phyloP scores from a whole-genome alignment of 306 rosid genomes.

The Prunus dulcis region DNA sequence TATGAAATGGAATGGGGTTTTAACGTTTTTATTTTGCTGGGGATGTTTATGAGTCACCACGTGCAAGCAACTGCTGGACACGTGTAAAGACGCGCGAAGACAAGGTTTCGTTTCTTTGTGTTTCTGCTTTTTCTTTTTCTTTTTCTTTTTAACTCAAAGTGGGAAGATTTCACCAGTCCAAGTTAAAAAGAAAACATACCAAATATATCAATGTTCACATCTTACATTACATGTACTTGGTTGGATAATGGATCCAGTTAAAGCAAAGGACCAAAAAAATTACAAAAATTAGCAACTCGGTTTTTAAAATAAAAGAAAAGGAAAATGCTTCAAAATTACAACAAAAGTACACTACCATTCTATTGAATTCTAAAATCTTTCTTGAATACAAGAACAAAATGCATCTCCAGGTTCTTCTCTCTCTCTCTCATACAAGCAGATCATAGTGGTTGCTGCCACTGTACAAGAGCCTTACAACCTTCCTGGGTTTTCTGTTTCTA shows the following conservation, averaged over 20 bases:
- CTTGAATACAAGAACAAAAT: constrained; percentile 4
- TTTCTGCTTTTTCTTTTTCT: not conserved
- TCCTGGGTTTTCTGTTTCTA: constrained; percentile 41
- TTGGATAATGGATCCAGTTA: not conserved
- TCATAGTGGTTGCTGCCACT: constrained; percentile 93
- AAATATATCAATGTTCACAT: not conserved
- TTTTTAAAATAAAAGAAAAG: not conserved
- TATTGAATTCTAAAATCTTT: not conserved
- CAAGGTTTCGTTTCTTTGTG: not conserved
- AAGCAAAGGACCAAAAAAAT: too few relatives aligned
- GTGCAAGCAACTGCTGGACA: not conserved
- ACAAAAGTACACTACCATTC: not conserved
- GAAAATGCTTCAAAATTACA: not conserved
- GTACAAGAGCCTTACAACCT: constrained; percentile 71
- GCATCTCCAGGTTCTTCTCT: constrained; percentile 7
- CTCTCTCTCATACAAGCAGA: constrained; percentile 57
- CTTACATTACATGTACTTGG: not conserved
- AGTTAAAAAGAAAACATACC: not conserved
- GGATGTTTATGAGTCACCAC: not conserved
- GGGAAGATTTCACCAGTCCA: not conserved
- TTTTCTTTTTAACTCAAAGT: not conserved
- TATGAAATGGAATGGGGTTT: not conserved
- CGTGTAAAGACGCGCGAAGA: constrained; percentile 8
- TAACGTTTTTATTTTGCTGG: not conserved
- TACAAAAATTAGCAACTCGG: not conserved